Percentiles rank a stretch among this genome's conserved stretches.
These are phyloP conservation scores for Spathaspora gorwiae DNA, from an alignment of 805 yeast genomes.

Conservation along the genomic window DNA sequence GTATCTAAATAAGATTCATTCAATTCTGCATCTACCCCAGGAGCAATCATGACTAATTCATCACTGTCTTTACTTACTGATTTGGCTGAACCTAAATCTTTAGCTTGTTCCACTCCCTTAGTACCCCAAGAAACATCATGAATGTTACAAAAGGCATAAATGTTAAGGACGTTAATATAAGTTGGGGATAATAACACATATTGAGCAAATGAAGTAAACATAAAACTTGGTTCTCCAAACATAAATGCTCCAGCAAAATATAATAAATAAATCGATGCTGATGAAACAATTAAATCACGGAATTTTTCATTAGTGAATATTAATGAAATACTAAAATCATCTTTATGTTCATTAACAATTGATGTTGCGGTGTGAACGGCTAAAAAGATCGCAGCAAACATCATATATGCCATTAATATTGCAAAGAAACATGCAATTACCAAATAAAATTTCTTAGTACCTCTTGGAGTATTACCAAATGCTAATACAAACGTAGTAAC, in stretches of 20 bases:
- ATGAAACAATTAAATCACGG: constrained; percentile 82
- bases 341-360: constrained; percentile 41
- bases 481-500: constrained; percentile 84
- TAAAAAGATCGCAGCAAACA: constrained; percentile 81
- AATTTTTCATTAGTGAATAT: constrained; percentile 67
- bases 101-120: constrained; percentile 66
- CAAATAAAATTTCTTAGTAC: constrained; percentile 75
- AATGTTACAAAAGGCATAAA: constrained; percentile 92
- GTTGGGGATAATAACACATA: constrained; percentile 82
- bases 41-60: constrained; percentile 43
- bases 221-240: constrained; percentile 88
- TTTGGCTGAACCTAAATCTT: constrained; percentile 81
- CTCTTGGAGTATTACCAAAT: constrained; percentile 91
- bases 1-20: constrained; percentile 69
- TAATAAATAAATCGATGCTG: constrained; percentile 76
- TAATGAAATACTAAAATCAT: constrained; percentile 38
- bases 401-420: constrained; percentile 79
- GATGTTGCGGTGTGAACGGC: constrained; percentile 67
- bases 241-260: constrained; percentile 75
- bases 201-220: constrained; percentile 83
- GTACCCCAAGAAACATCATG: constrained; percentile 99
- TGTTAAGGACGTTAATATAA: constrained; percentile 84
- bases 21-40: constrained; percentile 72
- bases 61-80: constrained; percentile 37
- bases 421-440: constrained; percentile 79